These are phyloP conservation scores for Exophiala alcalophila DNA, from an alignment of 2,329 filamentous ascomycete genomes.

Conservation along the genomic window DNA sequence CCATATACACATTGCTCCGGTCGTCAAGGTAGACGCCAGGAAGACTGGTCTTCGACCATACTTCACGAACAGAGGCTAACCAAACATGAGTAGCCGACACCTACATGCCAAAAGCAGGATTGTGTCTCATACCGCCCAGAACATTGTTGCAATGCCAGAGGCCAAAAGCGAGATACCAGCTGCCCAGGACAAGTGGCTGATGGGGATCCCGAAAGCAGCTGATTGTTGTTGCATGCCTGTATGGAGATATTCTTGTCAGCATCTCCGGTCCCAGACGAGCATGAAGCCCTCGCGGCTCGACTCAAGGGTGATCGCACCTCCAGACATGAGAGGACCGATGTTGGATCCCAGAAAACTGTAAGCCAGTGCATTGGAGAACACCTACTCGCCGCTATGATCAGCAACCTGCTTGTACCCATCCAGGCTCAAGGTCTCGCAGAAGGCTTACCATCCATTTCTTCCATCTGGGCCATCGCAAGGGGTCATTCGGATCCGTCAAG, in stretches of 20 bases:
- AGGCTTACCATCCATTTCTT: conserved; percentile 7
- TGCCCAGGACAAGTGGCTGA: conserved; percentile 1
- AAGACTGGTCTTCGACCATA: conserved; percentile 54
- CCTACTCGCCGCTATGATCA: neutral
- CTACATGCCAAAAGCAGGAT: too few relatives aligned
- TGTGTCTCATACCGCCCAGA: conserved; percentile 2
- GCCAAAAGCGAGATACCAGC: neutral
- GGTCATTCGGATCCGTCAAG: conserved; percentile 5
- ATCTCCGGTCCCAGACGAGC: neutral
- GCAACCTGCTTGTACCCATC: neutral
- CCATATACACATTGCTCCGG: conserved; percentile 55
- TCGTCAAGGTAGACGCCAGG: conserved; percentile 52
- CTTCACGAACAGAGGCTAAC: conserved; percentile 37
- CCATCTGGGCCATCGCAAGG: neutral
- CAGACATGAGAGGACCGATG: conserved; percentile 1
- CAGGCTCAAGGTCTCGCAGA: neutral
- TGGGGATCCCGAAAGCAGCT: conserved; percentile 1
- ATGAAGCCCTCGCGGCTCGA: too few relatives aligned
- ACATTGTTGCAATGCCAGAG: conserved; percentile 1
- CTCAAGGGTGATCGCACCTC: too few relatives aligned
- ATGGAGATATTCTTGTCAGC: neutral
- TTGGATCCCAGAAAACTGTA: conserved; percentile 3
- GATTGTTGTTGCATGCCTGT: conserved; percentile 6
- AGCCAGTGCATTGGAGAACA: neutral
- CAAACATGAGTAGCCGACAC: neutral